Evolutionary conservation across 2,329 filamentous ascomycete species (phyloP), one percentile per base, ranked within the genome.

Genomic region (Orbilia quercus): DNA sequence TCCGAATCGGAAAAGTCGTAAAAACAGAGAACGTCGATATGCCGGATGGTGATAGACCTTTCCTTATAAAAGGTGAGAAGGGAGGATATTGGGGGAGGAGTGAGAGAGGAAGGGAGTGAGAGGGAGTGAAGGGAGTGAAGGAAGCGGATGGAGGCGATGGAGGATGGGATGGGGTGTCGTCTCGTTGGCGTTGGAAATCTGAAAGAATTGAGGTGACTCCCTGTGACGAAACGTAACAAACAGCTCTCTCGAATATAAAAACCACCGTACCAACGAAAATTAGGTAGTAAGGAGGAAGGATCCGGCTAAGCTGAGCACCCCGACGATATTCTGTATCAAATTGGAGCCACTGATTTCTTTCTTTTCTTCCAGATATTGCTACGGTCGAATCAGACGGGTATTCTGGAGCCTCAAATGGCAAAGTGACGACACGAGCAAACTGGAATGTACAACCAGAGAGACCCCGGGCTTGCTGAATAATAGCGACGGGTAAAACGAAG

Each of bases 141-240:
- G 47, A 38, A 23, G 38, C 54, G 12, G 31, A 63, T 44, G 34
- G 44, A 59, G 40, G 45, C 16, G 45, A 16, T 23, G 28, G 38
- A 7, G 20, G 54, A 47, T 20, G 36, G 34, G 44, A 55, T 47
- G 66, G 14, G n/a, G 50, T 62, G 38, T 44, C 57, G 47, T 69
- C 34, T 31, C 44, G 62, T 45, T 55, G 60, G 51, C 45, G 65
- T 62, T 71, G 51, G 57, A 48, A 42, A 42, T 50, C 51, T 69
- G 64, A 73, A 64, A 66, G 60, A 73, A 66, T 47, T 73, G 69
- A 73, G 47, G 69, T 66, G 69, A 73, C 59, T 71, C 58, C 42
- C 44, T 65, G 67, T 72, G 67, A 72, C 67, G 59, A 72, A 72
- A 72, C 67, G 11, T 14, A n/a, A 38, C 54, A 59, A 53, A 58